Evolutionary conservation across 805 yeast species (phyloP).

Genomic region (Hemisphaericaspora nanyangensis): DNA sequence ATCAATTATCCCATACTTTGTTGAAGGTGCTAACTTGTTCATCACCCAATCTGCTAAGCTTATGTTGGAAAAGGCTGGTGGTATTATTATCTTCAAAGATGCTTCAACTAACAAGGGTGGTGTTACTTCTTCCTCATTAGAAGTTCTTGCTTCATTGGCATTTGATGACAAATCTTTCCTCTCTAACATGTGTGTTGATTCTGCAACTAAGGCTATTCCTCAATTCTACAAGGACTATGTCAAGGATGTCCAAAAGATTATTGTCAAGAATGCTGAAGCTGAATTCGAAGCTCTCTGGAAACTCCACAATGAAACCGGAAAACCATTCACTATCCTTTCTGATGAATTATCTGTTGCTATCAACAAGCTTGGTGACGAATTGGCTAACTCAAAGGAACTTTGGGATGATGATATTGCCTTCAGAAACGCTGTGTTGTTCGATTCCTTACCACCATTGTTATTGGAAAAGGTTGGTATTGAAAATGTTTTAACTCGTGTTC

Average conservation of each 20-base stretch:
- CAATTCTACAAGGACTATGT: conserved; percentile 81
- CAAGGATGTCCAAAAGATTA: conserved; percentile 69
- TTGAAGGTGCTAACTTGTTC: conserved; percentile 96
- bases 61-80: conserved; percentile 84
- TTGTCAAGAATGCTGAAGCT: conserved; percentile 71
- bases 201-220: conserved; percentile 52
- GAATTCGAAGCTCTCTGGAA: conserved; percentile 90
- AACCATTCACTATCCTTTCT: conserved; percentile 65
- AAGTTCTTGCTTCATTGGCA: conserved; percentile 90
- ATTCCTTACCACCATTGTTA: conserved; percentile 75
- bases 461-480: conserved; percentile 64
- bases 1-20: conserved; percentile 77
- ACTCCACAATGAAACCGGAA: conserved; percentile 60
- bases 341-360: conserved; percentile 80
- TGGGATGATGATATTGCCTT: conserved; percentile 78
- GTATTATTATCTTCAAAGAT: conserved; percentile 85
- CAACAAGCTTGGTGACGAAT: conserved; percentile 80
- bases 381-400: conserved; percentile 73
- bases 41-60: conserved; percentile 93
- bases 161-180: conserved; percentile 83
- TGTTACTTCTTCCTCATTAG: conserved; percentile 93
- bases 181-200: conserved; percentile 70
- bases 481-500: conserved; percentile 69
- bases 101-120: conserved; percentile 98
- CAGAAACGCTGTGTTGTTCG: conserved; percentile 70